Conservation (phyloP, 2,329 filamentous ascomycete genomes). For the Cladorrhinum sp. region DNA sequence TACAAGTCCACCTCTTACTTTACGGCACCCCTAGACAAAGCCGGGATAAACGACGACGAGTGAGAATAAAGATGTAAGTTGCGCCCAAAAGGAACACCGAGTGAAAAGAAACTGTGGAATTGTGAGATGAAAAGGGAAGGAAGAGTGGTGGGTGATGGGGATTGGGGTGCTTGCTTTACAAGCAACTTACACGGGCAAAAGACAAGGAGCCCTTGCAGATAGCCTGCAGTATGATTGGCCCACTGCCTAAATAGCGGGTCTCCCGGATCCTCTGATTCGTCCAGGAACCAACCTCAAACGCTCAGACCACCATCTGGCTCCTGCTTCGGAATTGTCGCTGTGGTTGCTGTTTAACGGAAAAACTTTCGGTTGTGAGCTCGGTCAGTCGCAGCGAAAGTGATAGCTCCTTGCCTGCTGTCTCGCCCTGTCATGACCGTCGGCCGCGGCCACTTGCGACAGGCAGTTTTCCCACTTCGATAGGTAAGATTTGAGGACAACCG, state of each 20-base stretch:
- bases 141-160: not conserved
- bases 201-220: not conserved
- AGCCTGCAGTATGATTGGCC: not conserved
- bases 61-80: not conserved
- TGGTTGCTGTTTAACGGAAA: constrained; percentile 15
- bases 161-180: not conserved
- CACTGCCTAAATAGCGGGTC: not conserved
- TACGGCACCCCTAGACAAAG: not conserved
- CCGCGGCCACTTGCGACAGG: constrained; percentile 10
- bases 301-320: constrained; percentile 13
- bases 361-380: constrained; percentile 21
- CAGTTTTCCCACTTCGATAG: constrained; percentile 16
- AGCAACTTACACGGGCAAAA: not conserved
- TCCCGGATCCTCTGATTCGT: not conserved
- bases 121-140: not conserved
- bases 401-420: constrained; percentile 15
- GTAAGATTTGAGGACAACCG: constrained; percentile 10
- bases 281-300: constrained; percentile 9
- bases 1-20: not conserved
- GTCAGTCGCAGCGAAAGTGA: constrained; percentile 6
- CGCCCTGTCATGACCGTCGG: constrained; percentile 19
- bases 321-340: constrained; percentile 8
- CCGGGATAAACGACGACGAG: not conserved
- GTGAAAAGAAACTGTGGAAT: not conserved
- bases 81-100: not conserved